A percentile compares a stretch with the other conserved stretches of the same genome.
Conservation (phyloP, 768 basidiomycete genomes). For the Pleurotus djamor region DNA sequence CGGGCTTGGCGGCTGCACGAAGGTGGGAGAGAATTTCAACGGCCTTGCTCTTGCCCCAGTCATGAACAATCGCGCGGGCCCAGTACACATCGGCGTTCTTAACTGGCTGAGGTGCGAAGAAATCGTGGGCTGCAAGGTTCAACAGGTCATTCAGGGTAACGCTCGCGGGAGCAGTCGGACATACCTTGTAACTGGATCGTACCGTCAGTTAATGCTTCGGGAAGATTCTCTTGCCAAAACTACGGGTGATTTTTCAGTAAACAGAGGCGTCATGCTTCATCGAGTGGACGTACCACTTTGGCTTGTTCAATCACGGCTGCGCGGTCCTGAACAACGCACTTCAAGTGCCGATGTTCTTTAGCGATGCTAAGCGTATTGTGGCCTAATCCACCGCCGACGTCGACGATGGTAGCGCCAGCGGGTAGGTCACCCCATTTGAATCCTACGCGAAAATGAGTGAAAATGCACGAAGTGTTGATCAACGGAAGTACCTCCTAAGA, state of each 20-base stretch:
- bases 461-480: not conserved
- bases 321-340: constrained; percentile 34
- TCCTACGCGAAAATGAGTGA: constrained; percentile 9
- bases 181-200: constrained; percentile 23
- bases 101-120: constrained; percentile 26
- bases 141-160: not conserved
- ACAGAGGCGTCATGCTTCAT: too few species aligned
- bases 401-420: constrained; percentile 19
- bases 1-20: constrained; percentile 16
- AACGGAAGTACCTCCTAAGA: constrained; percentile 15
- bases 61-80: constrained; percentile 27
- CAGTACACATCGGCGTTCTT: constrained; percentile 22
- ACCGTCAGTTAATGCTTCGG: constrained; percentile 19
- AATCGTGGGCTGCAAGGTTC: constrained; percentile 20
- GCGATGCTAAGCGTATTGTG: constrained; percentile 23
- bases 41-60: constrained; percentile 21
- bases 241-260: not conserved
- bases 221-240: constrained; percentile 22
- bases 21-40: constrained; percentile 22
- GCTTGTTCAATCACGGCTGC: constrained; percentile 20
- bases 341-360: constrained; percentile 19
- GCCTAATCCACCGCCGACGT: constrained; percentile 35
- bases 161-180: not conserved
- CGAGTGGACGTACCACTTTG: constrained; percentile 13
- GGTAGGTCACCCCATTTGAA: constrained; percentile 15